Evolutionary conservation across 1,284 basidiomycete species (phyloP).

Genomic region (Microbotryomycetes sp.): DNA sequence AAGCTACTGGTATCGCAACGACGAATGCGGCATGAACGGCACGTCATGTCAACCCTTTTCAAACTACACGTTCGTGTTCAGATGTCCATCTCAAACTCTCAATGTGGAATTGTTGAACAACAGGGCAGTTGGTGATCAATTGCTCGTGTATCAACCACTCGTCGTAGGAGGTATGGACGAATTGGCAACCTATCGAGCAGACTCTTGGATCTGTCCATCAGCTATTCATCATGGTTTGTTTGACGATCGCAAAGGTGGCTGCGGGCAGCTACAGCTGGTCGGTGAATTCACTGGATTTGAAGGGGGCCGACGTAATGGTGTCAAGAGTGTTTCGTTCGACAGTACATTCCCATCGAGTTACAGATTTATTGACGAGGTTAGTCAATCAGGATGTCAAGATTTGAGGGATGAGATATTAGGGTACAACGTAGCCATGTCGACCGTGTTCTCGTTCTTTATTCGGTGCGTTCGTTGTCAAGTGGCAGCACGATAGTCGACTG

Average conservation of each 20-base stretch:
- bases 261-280: constrained; percentile 60
- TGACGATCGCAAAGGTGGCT: constrained; percentile 61
- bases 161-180: constrained; percentile 68
- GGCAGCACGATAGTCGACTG: no score
- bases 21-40: constrained; percentile 65
- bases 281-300: constrained; percentile 67
- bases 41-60: constrained; percentile 60
- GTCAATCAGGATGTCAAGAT: constrained; percentile 58
- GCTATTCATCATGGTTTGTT: constrained; percentile 56
- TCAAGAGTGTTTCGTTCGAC: constrained; percentile 65
- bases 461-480: constrained; percentile 41
- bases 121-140: constrained; percentile 62
- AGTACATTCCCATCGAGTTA: constrained; percentile 63
- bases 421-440: constrained; percentile 62
- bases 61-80: constrained; percentile 59
- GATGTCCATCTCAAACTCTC: constrained; percentile 70
- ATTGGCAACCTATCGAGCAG: constrained; percentile 63
- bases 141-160: constrained; percentile 62
- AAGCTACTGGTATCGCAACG: constrained; percentile 41
- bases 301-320: constrained; percentile 55
- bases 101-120: constrained; percentile 65
- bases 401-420: constrained; percentile 59
- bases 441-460: constrained; percentile 62
- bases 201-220: constrained; percentile 77
- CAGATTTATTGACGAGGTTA: constrained; percentile 46